Base-by-base conservation (phyloP, 495 filamentous ascomycete genomes). In the Penicillium cataractarum region DNA sequence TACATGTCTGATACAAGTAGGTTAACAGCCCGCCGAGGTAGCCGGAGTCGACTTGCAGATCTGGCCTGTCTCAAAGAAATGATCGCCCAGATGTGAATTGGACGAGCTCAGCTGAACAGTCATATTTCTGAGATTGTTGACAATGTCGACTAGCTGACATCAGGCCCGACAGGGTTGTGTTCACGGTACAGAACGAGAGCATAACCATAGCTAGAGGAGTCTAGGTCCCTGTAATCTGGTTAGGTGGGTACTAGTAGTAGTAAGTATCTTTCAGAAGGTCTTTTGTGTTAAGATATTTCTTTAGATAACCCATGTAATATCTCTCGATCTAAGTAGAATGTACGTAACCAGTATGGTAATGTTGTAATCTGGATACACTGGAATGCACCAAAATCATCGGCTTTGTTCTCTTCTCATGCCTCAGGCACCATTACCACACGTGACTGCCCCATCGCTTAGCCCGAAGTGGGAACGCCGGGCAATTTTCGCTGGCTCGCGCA, bases 401-500 rank as follows among this genome's bases (percentile, higher is more conserved):
- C 54, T 56, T 27, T 42, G 31, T 42, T 27, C 10, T 42, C 54
- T 19, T 26, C 9, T 29, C 24, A 0, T 2, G 48, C 65, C 52
- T 64, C 26, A 56, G 58, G 60, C 65, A 52, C 17, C 24, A 53
- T 17, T 10, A 9, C 53, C 29, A 71, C 75, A 72, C 62, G 67
- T 72, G 69, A 70, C 68, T 72, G 72, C 66, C 61, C 56, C 61
- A 73, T 78, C 76, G 76, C 75, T 79, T 79, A 79, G 69, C 74
- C 74, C 71, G 62, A 75, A 72, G 69, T 74, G 74, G 73, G 68
- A 72, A 61, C 69, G 55, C 60, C 56, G 66, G 68, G 70, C 69
- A 67, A 71, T 72, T 74, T 77, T 77, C 72, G 69, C 67, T 72
- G 71, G 65, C 61, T 76, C 73, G 74, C 77, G 74, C 77, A 80